These are phyloP conservation scores for Floccularia luteovirens DNA, from an alignment of 768 basidiomycete species.

Conservation along the genomic window DNA sequence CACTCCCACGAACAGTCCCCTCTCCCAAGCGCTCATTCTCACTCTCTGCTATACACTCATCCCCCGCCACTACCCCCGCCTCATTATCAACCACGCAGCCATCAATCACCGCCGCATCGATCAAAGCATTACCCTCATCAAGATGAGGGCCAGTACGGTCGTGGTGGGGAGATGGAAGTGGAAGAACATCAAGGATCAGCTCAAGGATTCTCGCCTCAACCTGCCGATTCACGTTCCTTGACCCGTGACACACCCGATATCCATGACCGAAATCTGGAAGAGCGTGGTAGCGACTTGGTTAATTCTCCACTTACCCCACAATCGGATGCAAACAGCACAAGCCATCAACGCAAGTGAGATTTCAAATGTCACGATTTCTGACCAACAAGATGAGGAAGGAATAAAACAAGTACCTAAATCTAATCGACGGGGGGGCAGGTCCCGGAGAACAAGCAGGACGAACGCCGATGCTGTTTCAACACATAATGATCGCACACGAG, in stretches of 20 bases:
- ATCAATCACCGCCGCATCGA: slow-evolving; percentile 1
- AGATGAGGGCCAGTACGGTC: background rate
- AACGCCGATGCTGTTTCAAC: background rate
- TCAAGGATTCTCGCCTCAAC: background rate
- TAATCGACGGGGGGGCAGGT: background rate
- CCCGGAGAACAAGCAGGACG: slow-evolving; percentile 1
- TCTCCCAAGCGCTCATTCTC: slow-evolving; percentile 8
- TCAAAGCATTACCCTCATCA: slow-evolving; percentile 2
- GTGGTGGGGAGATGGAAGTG: slow-evolving; percentile 1
- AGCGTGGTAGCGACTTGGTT: too few relatives aligned
- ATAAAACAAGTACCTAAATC: slow-evolving; percentile 1
- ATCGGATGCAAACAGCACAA: too few relatives aligned
- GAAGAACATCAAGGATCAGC: background rate
- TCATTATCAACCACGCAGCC: slow-evolving; percentile 3
- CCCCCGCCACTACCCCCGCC: slow-evolving; percentile 7
- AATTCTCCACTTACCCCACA: too few relatives aligned
- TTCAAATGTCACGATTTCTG: background rate
- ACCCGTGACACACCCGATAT: too few relatives aligned
- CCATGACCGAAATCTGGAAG: too few relatives aligned
- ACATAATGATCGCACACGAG: background rate
- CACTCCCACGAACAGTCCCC: slow-evolving; percentile 6
- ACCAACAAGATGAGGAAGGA: too few relatives aligned
- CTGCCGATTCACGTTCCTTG: background rate
- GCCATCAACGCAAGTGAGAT: too few relatives aligned
- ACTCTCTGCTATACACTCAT: slow-evolving; percentile 8